phyloP scores from a whole-genome alignment of 371 early-diverging fungal genomes.

The Haplosporangium sp. region DNA sequence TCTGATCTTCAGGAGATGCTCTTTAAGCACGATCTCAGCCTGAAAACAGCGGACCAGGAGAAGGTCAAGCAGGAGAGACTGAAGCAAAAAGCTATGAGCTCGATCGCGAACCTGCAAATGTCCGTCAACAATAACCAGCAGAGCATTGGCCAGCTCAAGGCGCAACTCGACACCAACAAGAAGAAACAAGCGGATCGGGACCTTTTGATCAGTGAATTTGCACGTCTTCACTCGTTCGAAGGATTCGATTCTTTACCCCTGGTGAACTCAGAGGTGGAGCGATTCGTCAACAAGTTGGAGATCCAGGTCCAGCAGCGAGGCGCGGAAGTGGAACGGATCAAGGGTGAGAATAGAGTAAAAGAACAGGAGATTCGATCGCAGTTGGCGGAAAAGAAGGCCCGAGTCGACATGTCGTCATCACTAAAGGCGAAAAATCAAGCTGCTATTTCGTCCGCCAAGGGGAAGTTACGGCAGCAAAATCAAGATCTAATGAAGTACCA shows the following conservation, averaged over 20 bases:
- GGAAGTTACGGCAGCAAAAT: constrained; percentile 30
- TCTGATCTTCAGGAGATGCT: constrained; percentile 64
- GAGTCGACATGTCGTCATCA: constrained; percentile 55
- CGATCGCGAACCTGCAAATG: constrained; percentile 41
- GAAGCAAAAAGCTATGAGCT: constrained; percentile 17
- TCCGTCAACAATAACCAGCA: constrained; percentile 40
- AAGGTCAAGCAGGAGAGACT: constrained; percentile 29
- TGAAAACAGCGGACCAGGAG: constrained; percentile 45
- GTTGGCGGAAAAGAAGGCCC: constrained; percentile 56
- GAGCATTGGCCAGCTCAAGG: constrained; percentile 42
- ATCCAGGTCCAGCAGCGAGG: constrained; percentile 20
- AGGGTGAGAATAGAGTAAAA: constrained; percentile 13
- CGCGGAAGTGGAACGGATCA: constrained; percentile 24
- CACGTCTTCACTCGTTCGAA: constrained; percentile 16
- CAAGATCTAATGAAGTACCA: constrained; percentile 23
- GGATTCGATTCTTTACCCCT: constrained; percentile 33
- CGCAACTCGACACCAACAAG: constrained; percentile 28
- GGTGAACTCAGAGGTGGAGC: constrained; percentile 22
- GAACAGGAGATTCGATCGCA: constrained; percentile 45
- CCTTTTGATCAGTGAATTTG: constrained; percentile 26
- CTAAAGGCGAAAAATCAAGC: constrained; percentile 18
- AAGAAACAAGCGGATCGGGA: constrained; percentile 49
- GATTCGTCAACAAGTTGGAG: constrained; percentile 35
- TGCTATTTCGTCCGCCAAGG: constrained; percentile 27
- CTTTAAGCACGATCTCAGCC: constrained; percentile 43